Evolutionary conservation across 2,329 filamentous ascomycete species (phyloP).

Genomic region (Neonectria hederae): DNA sequence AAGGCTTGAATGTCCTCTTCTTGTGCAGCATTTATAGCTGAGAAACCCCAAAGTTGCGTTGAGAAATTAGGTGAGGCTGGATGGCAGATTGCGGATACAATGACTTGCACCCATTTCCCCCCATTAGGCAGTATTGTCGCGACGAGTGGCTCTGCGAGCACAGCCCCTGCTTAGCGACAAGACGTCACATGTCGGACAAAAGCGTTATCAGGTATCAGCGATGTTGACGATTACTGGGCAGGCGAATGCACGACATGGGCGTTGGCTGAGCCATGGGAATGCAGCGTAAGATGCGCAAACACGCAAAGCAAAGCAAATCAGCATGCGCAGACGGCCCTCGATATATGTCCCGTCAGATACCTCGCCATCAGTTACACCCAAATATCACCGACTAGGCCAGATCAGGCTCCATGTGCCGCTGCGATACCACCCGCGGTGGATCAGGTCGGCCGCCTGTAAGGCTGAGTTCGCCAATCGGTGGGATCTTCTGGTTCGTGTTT

Average conservation of each 20-base stretch:
- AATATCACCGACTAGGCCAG: conserved; percentile 16
- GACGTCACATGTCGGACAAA: background rate
- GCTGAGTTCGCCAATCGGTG: background rate
- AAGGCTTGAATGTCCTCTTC: background rate
- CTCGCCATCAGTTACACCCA: background rate
- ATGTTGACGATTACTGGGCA: background rate
- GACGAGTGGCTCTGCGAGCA: background rate
- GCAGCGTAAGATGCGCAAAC: background rate
- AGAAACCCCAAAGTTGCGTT: background rate
- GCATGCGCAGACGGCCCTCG: background rate
- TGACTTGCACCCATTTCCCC: background rate
- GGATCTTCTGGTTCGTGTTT: background rate
- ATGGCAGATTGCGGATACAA: background rate
- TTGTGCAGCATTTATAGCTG: background rate
- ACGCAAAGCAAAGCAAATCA: background rate
- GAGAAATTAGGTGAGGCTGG: background rate
- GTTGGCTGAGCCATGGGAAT: background rate
- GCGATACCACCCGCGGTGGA: conserved; percentile 3
- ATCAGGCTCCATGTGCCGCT: conserved; percentile 32
- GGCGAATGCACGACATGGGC: background rate
- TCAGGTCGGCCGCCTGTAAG: background rate
- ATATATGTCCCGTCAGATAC: background rate
- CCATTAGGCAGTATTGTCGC: background rate
- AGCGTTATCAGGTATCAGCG: background rate
- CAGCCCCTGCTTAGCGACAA: background rate